Base-by-base conservation (phyloP, 2,329 filamentous ascomycete species). In the Trichoderma sp. region DNA sequence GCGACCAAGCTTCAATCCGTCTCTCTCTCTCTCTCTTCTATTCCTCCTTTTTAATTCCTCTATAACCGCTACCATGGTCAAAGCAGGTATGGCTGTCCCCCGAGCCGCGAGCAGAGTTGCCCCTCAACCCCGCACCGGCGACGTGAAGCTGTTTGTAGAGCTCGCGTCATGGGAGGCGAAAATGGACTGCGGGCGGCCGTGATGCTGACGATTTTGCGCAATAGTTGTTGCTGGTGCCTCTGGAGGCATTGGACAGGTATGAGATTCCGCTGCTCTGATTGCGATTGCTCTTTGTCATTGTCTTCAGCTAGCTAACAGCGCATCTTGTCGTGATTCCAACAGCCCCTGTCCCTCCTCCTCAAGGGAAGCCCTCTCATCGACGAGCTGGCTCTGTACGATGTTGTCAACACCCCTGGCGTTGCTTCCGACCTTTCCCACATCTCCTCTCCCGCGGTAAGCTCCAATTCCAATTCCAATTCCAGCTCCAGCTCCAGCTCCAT, bases 321-420 rank as follows among this genome's bases (percentile, higher is more conserved):
- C 34, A 54, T 42, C 17, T 42, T 63, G 32, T 29, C 22, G 34
- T 22, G 25, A 8, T 5, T 45, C 39, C 48, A 64, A 29, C 67
- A 98, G 94, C 95, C 95, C 74, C 87, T 99, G 77, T 99, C 95
- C 73, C 92, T 99, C 74, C 91, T 99, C 76, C 87, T 98, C 80
- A 99, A 99, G 89, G 89, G 91, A 73, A 92, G 86, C 78, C 91
- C 93, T 72, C 89, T 93, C 77, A 86, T 99, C 76, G 91, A 94
- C 77, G 92, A 98, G 85, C 92, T 99, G 76, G 87, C 93, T 70
- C 92, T 99, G 76, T 99, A 97, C 86, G 95, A 99, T 97, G 94
- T 99, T 73, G 94, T 98, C 82, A 97, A 98, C 88, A 96, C 93
- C 60, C 94, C 93, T 75, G 95, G 95, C 82, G 95, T 99, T 78